Evolutionary conservation across 1,139 yeast genomes (phyloP).

Genomic region (Sugiyamaella neomexicana): DNA sequence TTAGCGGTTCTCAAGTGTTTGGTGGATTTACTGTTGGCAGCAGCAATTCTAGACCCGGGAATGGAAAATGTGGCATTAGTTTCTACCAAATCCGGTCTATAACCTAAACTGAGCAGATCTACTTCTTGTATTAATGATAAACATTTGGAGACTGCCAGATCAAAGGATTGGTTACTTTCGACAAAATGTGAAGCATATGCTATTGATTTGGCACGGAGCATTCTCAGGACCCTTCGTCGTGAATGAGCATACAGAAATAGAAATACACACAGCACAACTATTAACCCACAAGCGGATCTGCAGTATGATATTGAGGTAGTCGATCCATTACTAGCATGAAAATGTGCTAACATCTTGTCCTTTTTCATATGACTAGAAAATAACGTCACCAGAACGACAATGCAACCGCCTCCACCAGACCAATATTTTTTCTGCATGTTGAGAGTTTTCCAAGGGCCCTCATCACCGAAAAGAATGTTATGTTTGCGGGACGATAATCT

Average conservation of each 20-base stretch:
- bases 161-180: conserved; percentile 36
- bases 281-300: conserved; percentile 18
- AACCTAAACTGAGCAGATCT: conserved; percentile 42
- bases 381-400: conserved; percentile 40
- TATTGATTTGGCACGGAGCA: conserved; percentile 39
- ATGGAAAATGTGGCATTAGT: conserved; percentile 13
- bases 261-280: conserved; percentile 34
- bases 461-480: conserved; percentile 29
- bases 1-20: conserved; percentile 30
- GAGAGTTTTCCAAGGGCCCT: conserved; percentile 38
- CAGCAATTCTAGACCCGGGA: conserved; percentile 24
- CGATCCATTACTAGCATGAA: neutral
- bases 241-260: conserved; percentile 40
- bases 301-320: neutral
- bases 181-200: conserved; percentile 36
- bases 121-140: conserved; percentile 41
- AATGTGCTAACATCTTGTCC: conserved; percentile 10
- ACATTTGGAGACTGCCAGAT: conserved; percentile 37
- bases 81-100: conserved; percentile 32
- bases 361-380: conserved; percentile 34
- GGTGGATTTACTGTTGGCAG: conserved; percentile 14
- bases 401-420: conserved; percentile 43
- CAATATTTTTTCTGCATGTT: conserved; percentile 31
- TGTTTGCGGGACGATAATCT: conserved; percentile 22
- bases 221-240: conserved; percentile 39